A percentile compares a stretch with the other conserved stretches of the same genome.
Conservation (phyloP, 306 rosid species). For the Sindora glabra region DNA sequence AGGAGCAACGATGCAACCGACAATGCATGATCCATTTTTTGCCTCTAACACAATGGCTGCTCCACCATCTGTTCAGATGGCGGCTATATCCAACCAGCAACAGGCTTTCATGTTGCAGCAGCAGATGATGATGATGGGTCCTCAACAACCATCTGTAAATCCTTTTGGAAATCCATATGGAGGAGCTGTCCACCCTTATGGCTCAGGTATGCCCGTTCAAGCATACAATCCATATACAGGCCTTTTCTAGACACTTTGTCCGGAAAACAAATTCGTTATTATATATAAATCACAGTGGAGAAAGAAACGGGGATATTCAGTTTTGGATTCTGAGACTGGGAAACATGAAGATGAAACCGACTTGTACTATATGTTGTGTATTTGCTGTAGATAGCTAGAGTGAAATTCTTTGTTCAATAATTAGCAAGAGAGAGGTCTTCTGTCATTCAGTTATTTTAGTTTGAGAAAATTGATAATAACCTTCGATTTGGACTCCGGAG, state of each 20-base stretch:
- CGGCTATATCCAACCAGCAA: slow-evolving; percentile 82
- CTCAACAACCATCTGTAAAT: slow-evolving; percentile 53
- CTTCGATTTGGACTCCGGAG: slow-evolving; percentile 26
- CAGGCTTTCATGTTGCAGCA: slow-evolving; percentile 80
- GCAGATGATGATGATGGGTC: slow-evolving; percentile 75
- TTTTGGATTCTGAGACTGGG: slow-evolving; percentile 22
- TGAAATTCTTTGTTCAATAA: slow-evolving; percentile 82
- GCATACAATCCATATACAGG: slow-evolving; percentile 82
- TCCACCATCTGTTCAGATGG: slow-evolving; percentile 89
- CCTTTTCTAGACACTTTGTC: slow-evolving; percentile 43
- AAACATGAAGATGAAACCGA: slow-evolving; percentile 26
- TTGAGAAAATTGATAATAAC: slow-evolving; percentile 45
- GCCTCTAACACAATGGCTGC: slow-evolving; percentile 65
- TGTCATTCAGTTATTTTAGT: slow-evolving; percentile 51
- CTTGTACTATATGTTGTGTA: slow-evolving; percentile 74
- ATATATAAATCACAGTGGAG: slow-evolving; percentile 5
- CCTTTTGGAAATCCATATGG: slow-evolving; percentile 87
- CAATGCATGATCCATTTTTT: slow-evolving; percentile 70
- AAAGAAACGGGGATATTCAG: slow-evolving; percentile 9
- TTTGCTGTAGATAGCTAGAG: slow-evolving; percentile 70
- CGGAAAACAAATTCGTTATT: slow-evolving; percentile 11
- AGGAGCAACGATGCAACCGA: slow-evolving; percentile 60
- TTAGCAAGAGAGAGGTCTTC: slow-evolving; percentile 49
- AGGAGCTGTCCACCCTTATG: slow-evolving; percentile 56
- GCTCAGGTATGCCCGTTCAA: slow-evolving; percentile 87